Evolutionary conservation across 2,329 filamentous ascomycete species (phyloP).

Genomic region (Beauveria caledonica): DNA sequence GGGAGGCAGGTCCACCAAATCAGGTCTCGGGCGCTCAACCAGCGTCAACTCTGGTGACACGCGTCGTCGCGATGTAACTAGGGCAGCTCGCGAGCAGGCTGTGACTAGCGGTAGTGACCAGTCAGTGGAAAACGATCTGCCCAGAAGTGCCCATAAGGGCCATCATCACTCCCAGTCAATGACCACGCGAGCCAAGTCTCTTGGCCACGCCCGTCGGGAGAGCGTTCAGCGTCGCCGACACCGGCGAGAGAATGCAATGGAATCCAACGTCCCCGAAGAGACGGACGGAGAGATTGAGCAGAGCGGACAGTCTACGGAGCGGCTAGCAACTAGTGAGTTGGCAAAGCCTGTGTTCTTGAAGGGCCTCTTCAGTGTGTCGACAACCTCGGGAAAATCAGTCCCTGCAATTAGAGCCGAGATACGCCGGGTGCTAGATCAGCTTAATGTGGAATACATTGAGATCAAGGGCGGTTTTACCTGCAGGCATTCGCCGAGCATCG

Average conservation of each 20-base stretch:
- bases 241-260: constrained; percentile 61
- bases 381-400: constrained; percentile 86
- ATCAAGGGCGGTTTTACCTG: constrained; percentile 93
- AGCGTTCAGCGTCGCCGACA: constrained; percentile 83
- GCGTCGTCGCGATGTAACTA: constrained; percentile 48
- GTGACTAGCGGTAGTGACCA: constrained; percentile 74
- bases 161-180: constrained; percentile 48
- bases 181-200: constrained; percentile 71
- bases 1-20: constrained; percentile 53
- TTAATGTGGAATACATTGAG: constrained; percentile 85
- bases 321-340: constrained; percentile 62
- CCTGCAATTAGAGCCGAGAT: constrained; percentile 81
- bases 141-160: constrained; percentile 42
- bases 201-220: constrained; percentile 81
- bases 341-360: constrained; percentile 94
- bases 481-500: constrained; percentile 81
- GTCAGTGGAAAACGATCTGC: constrained; percentile 50
- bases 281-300: constrained; percentile 70
- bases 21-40: constrained; percentile 73
- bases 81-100: constrained; percentile 55
- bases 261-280: constrained; percentile 81
- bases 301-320: constrained; percentile 52
- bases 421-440: constrained; percentile 76
- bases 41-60: constrained; percentile 87
- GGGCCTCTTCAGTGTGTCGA: constrained; percentile 93